Evolutionary conservation across 768 basidiomycete genomes (phyloP).

Genomic region (Pulveroboletus sp.): DNA sequence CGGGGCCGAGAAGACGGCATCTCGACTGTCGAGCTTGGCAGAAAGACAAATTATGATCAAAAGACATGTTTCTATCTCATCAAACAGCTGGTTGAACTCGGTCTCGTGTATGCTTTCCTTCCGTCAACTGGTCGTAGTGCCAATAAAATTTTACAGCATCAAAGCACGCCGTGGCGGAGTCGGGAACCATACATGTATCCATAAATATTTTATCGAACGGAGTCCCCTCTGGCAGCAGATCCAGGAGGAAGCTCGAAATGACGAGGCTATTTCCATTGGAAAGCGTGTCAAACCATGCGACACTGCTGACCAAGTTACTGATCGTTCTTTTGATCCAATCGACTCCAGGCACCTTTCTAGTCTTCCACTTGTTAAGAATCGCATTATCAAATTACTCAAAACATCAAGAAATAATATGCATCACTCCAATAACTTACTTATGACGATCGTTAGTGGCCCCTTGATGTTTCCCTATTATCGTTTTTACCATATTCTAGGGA

Average conservation of each 20-base stretch:
- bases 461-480: not conserved
- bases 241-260: constrained; percentile 49
- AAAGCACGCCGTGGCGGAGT: constrained; percentile 77
- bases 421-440: constrained; percentile 68
- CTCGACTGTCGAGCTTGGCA: constrained; percentile 72
- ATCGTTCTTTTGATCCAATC: constrained; percentile 58
- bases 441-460: constrained; percentile 56
- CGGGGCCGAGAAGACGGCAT: constrained; percentile 73
- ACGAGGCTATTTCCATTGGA: not conserved
- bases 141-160: constrained; percentile 38
- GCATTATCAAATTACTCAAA: constrained; percentile 69
- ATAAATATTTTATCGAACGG: constrained; percentile 77
- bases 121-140: not conserved
- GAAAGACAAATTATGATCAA: constrained; percentile 77
- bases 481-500: constrained; percentile 44
- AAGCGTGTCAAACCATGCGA: constrained; percentile 10
- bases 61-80: constrained; percentile 88
- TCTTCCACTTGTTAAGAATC: constrained; percentile 60
- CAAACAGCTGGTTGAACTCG: constrained; percentile 66
- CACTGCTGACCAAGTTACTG: constrained; percentile 19
- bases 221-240: constrained; percentile 75
- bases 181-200: constrained; percentile 73
- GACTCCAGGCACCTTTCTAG: constrained; percentile 76
- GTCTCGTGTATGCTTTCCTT: constrained; percentile 54
- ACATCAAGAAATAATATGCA: constrained; percentile 67